A percentile compares a stretch with the other conserved stretches of the same genome.
These are phyloP conservation scores for Trichoderma gamsii DNA, from an alignment of 495 filamentous ascomycete genomes.

Conservation along the genomic window DNA sequence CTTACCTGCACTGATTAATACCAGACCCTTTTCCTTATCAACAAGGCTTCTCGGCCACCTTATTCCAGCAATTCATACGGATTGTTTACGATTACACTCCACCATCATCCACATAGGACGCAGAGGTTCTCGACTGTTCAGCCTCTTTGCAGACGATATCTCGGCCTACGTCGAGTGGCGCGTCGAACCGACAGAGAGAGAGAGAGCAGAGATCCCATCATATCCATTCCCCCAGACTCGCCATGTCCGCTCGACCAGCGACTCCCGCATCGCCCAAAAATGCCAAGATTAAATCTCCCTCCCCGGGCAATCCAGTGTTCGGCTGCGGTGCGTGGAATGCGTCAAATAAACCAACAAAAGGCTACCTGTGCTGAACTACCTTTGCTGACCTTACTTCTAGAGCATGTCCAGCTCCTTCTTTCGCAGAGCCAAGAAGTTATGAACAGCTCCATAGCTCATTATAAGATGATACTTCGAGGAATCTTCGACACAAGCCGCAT, in stretches of 20 bases:
- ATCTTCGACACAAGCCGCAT: slow-evolving; percentile 46
- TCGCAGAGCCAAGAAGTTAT: slow-evolving; percentile 43
- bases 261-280: slow-evolving; percentile 51
- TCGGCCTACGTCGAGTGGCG: neutral
- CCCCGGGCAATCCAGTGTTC: slow-evolving; percentile 46
- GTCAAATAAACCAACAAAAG: neutral
- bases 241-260: slow-evolving; percentile 39
- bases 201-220: neutral
- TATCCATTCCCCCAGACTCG: slow-evolving; percentile 12
- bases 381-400: slow-evolving; percentile 27
- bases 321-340: slow-evolving; percentile 42
- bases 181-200: neutral
- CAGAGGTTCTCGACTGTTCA: neutral
- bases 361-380: neutral
- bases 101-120: neutral
- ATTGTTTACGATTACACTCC: neutral
- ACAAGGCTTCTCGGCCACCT: neutral
- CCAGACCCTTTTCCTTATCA: no score
- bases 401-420: slow-evolving; percentile 49
- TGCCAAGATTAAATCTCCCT: slow-evolving; percentile 44
- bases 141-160: neutral
- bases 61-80: neutral
- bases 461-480: slow-evolving; percentile 45
- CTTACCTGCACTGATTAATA: neutral
- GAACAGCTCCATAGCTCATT: slow-evolving; percentile 47